These are phyloP conservation scores for Fusarium acutatum DNA, from an alignment of 2,329 filamentous ascomycete genomes.

Conservation along the genomic window DNA sequence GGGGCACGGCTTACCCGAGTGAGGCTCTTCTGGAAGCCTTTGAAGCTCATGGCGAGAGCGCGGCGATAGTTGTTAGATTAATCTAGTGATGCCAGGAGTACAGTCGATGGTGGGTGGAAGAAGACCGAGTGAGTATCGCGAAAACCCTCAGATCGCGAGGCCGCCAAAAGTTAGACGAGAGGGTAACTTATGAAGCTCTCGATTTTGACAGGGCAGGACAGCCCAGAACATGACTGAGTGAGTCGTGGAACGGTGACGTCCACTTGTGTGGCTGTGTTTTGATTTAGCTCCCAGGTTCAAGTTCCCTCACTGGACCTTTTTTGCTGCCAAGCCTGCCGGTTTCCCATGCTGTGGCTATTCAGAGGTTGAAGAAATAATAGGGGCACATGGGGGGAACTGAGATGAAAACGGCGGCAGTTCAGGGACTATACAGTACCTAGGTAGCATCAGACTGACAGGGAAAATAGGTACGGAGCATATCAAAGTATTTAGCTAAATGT, in stretches of 20 bases:
- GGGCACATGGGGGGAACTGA: not conserved
- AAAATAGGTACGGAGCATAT: not conserved
- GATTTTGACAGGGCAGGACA: constrained; percentile 29
- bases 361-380: constrained; percentile 12
- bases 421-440: not conserved
- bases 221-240: constrained; percentile 19
- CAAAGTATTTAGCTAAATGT: not conserved
- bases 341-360: constrained; percentile 29
- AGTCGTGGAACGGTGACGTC: constrained; percentile 45
- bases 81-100: not conserved
- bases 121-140: constrained; percentile 19
- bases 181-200: constrained; percentile 36
- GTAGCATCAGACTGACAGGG: not conserved
- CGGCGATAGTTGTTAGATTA: not conserved
- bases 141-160: constrained; percentile 39
- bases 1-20: constrained; percentile 71
- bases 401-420: not conserved
- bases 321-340: constrained; percentile 25
- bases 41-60: constrained; percentile 82
- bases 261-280: constrained; percentile 41
- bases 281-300: constrained; percentile 7
- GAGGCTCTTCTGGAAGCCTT: constrained; percentile 92
- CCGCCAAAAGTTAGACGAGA: constrained; percentile 39
- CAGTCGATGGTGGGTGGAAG: constrained; percentile 5
- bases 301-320: constrained; percentile 7